Percentiles rank a stretch among this genome's conserved stretches.
Conservation (phyloP, 108 stramenopile genomes). For the Pseudonitzschia multiseries region DNA sequence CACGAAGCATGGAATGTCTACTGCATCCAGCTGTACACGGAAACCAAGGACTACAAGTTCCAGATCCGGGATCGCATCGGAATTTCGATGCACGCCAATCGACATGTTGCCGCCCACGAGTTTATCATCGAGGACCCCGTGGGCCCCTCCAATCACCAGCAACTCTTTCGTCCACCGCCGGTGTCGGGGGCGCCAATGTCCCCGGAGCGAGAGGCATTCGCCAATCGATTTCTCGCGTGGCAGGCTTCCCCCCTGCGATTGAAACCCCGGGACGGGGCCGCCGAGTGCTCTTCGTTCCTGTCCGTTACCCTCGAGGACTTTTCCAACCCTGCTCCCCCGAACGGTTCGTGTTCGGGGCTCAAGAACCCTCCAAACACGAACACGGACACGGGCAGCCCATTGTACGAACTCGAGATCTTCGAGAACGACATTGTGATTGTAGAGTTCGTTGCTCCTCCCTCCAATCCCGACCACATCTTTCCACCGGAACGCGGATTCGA, state of each 20-base stretch:
- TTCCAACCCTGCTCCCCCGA: no score
- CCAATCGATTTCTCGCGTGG: constrained; percentile 6
- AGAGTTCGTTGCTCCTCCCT: not conserved
- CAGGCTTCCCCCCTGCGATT: not conserved
- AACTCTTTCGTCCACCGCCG: not conserved
- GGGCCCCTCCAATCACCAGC: not conserved
- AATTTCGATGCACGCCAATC: constrained; percentile 1
- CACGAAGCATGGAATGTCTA: not conserved
- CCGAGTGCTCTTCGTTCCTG: no score
- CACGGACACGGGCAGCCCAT: not conserved
- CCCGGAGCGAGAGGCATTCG: not conserved
- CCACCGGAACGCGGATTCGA: constrained; percentile 1
- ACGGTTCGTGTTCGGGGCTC: no score
- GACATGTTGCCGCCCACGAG: not conserved
- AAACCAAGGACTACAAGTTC: not conserved
- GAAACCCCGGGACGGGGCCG: not conserved
- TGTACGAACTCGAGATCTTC: not conserved
- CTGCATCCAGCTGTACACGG: constrained; percentile 13
- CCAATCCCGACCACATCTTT: not conserved
- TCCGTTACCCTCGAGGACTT: no score
- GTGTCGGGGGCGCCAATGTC: not conserved
- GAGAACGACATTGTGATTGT: constrained; percentile 2
- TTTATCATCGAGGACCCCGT: not conserved
- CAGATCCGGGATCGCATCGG: not conserved
- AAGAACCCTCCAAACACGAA: no score